Base-by-base conservation (phyloP, 345 rosid species). In the Sapria himalayana region DNA sequence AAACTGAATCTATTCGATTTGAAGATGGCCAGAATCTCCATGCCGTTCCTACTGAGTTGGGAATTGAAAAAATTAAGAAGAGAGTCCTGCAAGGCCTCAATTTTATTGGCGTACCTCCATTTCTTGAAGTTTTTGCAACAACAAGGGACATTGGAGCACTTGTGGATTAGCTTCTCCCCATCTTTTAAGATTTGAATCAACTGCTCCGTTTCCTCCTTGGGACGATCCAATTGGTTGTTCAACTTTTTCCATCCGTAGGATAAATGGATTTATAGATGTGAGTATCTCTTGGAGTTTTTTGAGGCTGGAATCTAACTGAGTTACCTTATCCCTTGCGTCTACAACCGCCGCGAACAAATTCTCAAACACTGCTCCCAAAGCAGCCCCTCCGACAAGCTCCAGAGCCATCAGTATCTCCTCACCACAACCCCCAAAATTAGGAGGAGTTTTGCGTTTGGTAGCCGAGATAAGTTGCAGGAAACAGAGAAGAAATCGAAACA, bases 271-370 rank as follows among this genome's bases (percentile, higher is more conserved):
- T 16, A 59, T 3, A 0, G 1, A 4, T 11, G 18, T 4, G 42
- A 69, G 50, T 7, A 54, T 52, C 11, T 29, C 25, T 16, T 25
- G 11, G 7, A 69, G 54, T 0, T 57, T 41, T 25, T 39, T 2
- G 25, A 38, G 55, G 14, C 20, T 22, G 20, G 44, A 22, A 35
- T 41, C 50, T 54, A 46, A 70, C 37, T 3, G 8, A 19, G 4
- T 11, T 12, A 41, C 19, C 23, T 38, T 36, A 10, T 39, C 16
- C 4, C 3, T 35, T 19, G 41, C 64, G 3, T 15, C 24, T 12
- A 48, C 1, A 22, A 62, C 27, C 7, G 17, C 1, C n/a, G 7
- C 34, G 16, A 70, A 5, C 4, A 13, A 25, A 29, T 49, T 64
- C 0, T 54, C 52, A n/a, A 69, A 17, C 19, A 11, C 1, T 16